Evolutionary conservation across 768 basidiomycete species (phyloP).

Genomic region (Rhizopogon salebrosus): DNA sequence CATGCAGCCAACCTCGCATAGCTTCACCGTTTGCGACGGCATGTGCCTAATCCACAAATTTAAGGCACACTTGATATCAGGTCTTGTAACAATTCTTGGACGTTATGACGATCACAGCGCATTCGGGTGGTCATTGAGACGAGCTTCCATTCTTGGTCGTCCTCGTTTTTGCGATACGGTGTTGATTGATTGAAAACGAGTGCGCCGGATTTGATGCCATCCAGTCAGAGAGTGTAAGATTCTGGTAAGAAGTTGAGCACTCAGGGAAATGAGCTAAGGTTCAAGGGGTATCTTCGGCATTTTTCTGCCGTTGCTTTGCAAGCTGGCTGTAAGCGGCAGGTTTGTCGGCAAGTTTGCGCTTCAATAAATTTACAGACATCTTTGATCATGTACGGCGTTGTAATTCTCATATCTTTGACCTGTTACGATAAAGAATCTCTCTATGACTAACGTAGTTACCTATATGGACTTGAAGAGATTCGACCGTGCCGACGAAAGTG

Average conservation of each 20-base stretch:
- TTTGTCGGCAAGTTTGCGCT: no score
- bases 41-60: constrained; percentile 28
- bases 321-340: background rate
- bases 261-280: background rate
- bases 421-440: no score
- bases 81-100: constrained; percentile 26
- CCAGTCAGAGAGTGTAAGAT: constrained; percentile 8
- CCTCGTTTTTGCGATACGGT: constrained; percentile 1
- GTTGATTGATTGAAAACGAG: constrained; percentile 7
- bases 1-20: no score
- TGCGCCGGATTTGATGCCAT: background rate
- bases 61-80: constrained; percentile 31
- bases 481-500: no score
- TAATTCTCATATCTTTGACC: no score
- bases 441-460: no score
- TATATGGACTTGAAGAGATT: no score
- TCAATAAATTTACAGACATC: background rate
- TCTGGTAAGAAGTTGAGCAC: background rate
- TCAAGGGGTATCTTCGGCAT: background rate
- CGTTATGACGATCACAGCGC: constrained; percentile 26
- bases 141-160: constrained; percentile 3
- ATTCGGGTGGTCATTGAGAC: constrained; percentile 12
- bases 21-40: no score
- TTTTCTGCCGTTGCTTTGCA: background rate
- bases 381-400: background rate